Evolutionary conservation across 2,329 filamentous ascomycete species (phyloP).

Genomic region (Domatiomyces catenatus): DNA sequence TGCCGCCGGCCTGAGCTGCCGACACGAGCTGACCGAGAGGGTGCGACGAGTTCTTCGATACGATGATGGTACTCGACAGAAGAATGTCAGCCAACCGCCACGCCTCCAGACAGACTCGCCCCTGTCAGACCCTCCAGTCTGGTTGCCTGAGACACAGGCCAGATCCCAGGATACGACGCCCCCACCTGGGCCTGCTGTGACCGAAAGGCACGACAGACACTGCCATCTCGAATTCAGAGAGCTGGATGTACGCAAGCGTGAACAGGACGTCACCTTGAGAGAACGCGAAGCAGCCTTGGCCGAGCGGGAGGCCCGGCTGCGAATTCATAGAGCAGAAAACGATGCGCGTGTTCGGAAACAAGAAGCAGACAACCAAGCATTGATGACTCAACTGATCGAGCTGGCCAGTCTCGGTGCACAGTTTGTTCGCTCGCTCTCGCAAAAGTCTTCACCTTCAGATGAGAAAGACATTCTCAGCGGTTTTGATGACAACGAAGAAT

Average conservation of each 20-base stretch:
- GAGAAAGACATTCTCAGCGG: background rate
- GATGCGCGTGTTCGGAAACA: background rate
- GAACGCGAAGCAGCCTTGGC: slow-evolving; percentile 11
- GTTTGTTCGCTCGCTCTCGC: background rate
- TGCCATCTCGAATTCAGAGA: slow-evolving; percentile 4
- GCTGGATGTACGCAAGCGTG: slow-evolving; percentile 8
- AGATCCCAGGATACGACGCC: background rate
- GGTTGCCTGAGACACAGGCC: background rate
- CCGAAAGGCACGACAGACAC: background rate
- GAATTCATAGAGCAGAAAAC: slow-evolving; percentile 8
- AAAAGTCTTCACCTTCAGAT: background rate
- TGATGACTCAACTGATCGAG: background rate
- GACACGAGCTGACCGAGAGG: slow-evolving; percentile 13
- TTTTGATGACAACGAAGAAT: background rate
- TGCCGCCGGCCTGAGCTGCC: slow-evolving; percentile 13
- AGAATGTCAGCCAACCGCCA: background rate
- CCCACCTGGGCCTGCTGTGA: background rate
- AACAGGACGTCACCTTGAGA: slow-evolving; percentile 9
- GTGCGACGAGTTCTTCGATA: slow-evolving; percentile 10
- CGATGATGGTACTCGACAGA: background rate
- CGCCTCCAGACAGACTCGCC: background rate
- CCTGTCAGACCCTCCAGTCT: background rate
- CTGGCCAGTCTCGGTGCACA: background rate
- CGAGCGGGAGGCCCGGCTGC: slow-evolving; percentile 11
- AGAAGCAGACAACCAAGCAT: background rate